A percentile compares a stretch with the other conserved stretches of the same genome.
These are phyloP conservation scores for Chaetoceros muelleri DNA, from an alignment of 108 stramenopile genomes.

Conservation along the genomic window DNA sequence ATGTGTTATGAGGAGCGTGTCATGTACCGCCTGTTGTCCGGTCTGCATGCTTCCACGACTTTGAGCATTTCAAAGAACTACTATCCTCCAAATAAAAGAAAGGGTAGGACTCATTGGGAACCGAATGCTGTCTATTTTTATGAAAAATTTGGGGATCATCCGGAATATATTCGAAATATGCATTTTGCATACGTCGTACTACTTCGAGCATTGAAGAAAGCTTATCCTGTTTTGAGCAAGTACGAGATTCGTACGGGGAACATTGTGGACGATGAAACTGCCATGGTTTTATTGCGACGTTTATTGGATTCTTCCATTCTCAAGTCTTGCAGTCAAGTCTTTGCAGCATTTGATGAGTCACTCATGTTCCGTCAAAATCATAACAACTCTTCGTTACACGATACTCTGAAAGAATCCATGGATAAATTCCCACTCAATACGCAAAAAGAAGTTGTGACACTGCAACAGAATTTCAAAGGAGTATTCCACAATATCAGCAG, in stretches of 20 bases:
- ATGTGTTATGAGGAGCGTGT: conserved; percentile 90
- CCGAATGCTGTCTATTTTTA: conserved; percentile 80
- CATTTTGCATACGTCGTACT: conserved; percentile 92
- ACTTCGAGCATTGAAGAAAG: conserved; percentile 78
- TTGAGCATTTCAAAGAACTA: conserved; percentile 84
- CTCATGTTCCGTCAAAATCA: conserved; percentile 71
- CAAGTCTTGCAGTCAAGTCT: conserved; percentile 61
- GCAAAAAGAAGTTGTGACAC: conserved; percentile 17
- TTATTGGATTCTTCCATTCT: conserved; percentile 73
- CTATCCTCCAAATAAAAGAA: conserved; percentile 77
- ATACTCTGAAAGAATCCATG: background rate
- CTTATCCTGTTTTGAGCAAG: conserved; percentile 53
- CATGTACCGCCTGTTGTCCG: conserved; percentile 78
- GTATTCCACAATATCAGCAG: conserved; percentile 87
- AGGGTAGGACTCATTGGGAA: conserved; percentile 60
- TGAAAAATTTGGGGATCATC: conserved; percentile 64
- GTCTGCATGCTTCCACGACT: conserved; percentile 84
- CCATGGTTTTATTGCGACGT: conserved; percentile 50
- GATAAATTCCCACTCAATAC: background rate
- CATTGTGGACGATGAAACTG: conserved; percentile 69
- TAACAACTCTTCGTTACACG: background rate
- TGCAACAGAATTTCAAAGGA: conserved; percentile 84
- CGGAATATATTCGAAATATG: conserved; percentile 85
- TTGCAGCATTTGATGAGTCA: conserved; percentile 90
- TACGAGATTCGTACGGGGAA: conserved; percentile 77